Base-by-base conservation (phyloP, 192 early-diverging fungal genomes). In the Jimgerdemannia flammicorona region DNA sequence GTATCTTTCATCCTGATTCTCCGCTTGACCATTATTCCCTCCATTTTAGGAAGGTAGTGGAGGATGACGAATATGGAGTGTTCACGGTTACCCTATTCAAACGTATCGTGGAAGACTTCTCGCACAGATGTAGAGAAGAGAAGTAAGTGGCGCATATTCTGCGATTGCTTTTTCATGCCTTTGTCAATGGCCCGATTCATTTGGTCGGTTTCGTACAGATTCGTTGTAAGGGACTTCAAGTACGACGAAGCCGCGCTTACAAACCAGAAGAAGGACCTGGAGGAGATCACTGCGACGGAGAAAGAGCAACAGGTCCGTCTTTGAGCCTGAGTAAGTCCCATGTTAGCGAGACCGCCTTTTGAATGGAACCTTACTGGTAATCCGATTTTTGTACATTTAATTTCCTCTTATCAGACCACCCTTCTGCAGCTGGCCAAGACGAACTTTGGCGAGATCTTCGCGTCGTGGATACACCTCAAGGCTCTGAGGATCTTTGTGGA, bases 401-500 rank as follows among this genome's bases (percentile, higher is more conserved):
- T 6, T 6, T 59, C 2, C 8, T 10, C 49, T 59, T n/a, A n/a
- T n/a, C 14, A 59, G 49, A 85, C 54, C 6, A 74, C 92, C 19
- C 84, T 99, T 42, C 76, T 93, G 70, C 92, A 96, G 77, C 87
- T 99, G 81, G 91, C 93, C 74, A 93, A 92, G 86, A 94, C 95
- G 41, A 96, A 96, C 82, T 99, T 99, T 83, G 91, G 96, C 42
- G 98, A 99, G 80, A 91, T 94, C 0, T 95, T 96, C 76, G 79
- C 92, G 6, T 93, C 93, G 54, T 99, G 95, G 94, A 86, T 98
- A 54, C 98, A 99, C 77, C 80, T 98, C 73, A 99, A 99, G 85
- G 93, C 93, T 2, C 82, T 99, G 44, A 89, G 97, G 6, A 90
- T 98, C 19, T 99, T 96, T 87, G 96, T 99, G 29, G 98, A 99